A percentile compares a stretch with the other conserved stretches of the same genome.
These are phyloP conservation scores for Calycina marina DNA, from an alignment of 2,329 filamentous ascomycete species.

Conservation along the genomic window DNA sequence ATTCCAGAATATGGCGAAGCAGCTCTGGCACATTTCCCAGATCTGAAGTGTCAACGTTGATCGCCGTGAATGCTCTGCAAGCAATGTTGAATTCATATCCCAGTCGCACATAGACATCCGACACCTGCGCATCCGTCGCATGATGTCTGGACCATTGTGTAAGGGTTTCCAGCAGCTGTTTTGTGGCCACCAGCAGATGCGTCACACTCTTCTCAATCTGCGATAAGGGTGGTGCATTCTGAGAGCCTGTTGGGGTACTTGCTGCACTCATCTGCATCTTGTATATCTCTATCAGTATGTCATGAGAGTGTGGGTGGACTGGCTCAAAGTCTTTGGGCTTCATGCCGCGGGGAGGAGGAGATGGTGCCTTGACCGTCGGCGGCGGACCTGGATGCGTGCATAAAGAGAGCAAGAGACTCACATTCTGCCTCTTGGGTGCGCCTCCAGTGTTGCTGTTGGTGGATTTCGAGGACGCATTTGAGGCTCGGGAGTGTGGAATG, in stretches of 20 bases:
- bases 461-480: constrained; percentile 51
- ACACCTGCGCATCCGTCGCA: constrained; percentile 88
- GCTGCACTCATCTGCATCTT: too few species aligned
- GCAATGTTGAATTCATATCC: constrained; percentile 99
- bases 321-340: too few species aligned
- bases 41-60: constrained; percentile 89
- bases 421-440: constrained; percentile 39
- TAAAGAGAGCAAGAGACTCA: constrained; percentile 33
- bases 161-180: constrained; percentile 90
- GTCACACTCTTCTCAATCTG: constrained; percentile 99
- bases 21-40: constrained; percentile 90
- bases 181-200: constrained; percentile 91
- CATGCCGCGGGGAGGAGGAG: too few species aligned
- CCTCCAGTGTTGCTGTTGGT: constrained; percentile 27
- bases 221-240: constrained; percentile 40
- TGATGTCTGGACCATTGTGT: constrained; percentile 93
- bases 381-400: too few species aligned
- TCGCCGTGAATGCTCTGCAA: constrained; percentile 89
- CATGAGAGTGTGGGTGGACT: too few species aligned
- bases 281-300: too few species aligned
- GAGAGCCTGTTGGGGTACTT: too few species aligned
- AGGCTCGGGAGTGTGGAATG: constrained; percentile 44
- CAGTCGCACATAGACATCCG: constrained; percentile 91
- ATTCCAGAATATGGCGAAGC: constrained; percentile 79
- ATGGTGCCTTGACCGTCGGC: too few species aligned